Conservation (phyloP, 768 basidiomycete species). For the Pleurotus giganteus region DNA sequence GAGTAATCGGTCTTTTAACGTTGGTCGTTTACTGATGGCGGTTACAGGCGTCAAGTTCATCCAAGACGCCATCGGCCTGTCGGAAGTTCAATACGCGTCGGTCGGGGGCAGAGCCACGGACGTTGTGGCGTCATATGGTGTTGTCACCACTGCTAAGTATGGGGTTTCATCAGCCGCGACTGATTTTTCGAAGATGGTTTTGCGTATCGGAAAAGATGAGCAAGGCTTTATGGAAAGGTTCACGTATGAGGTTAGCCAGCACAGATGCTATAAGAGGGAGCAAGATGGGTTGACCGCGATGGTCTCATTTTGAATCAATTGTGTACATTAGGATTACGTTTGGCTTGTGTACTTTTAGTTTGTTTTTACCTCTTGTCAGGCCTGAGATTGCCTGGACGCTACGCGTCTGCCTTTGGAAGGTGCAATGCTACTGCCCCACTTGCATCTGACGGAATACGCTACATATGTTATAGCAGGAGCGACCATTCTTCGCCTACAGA, state of each 20-base stretch:
- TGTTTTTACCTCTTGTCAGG: no score
- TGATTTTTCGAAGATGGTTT: slow-evolving; percentile 42
- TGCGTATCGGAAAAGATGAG: slow-evolving; percentile 23
- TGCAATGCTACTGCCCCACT: no score
- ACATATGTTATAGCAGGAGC: no score
- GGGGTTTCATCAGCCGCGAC: slow-evolving; percentile 32
- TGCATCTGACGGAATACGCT: no score
- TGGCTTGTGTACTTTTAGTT: no score
- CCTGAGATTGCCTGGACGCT: no score
- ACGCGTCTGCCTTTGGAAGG: no score
- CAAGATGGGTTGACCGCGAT: slow-evolving; percentile 48
- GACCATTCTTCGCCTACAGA: no score
- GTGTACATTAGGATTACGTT: no score
- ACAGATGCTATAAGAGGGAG: slow-evolving; percentile 65
- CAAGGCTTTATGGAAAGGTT: slow-evolving; percentile 60
- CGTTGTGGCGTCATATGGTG: slow-evolving; percentile 57
- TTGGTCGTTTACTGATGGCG: no score
- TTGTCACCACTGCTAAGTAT: slow-evolving; percentile 60
- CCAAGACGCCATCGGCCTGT: slow-evolving; percentile 41
- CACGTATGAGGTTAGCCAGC: slow-evolving; percentile 62
- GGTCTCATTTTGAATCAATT: slow-evolving; percentile 52
- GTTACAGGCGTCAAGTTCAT: slow-evolving; percentile 38
- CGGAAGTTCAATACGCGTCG: slow-evolving; percentile 40
- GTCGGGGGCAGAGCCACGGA: slow-evolving; percentile 30
- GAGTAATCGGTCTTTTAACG: neutral